phyloP scores from a whole-genome alignment of 176 grass and related monocot species.

The Typha latifolia region DNA sequence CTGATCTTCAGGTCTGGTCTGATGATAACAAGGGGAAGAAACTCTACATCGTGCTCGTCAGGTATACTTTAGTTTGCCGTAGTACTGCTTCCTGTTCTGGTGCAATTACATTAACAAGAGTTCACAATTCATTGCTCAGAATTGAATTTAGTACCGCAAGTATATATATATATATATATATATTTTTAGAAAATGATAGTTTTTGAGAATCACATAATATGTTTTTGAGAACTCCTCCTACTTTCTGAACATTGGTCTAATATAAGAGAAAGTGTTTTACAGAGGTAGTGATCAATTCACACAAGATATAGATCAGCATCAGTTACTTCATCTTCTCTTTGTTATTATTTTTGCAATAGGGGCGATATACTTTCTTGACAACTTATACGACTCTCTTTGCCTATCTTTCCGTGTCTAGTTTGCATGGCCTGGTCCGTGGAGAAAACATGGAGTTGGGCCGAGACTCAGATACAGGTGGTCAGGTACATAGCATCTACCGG shows the following conservation, averaged over 20 bases:
- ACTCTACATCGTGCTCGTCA: conserved; percentile 92
- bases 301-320: too few species aligned
- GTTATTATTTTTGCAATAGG: too few species aligned
- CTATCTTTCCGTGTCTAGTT: conserved; percentile 37
- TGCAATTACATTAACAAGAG: too few species aligned
- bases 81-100: too few species aligned
- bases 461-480: conserved; percentile 91
- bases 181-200: too few species aligned
- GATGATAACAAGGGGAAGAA: conserved; percentile 86
- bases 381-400: background rate
- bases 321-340: too few species aligned
- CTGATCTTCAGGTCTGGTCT: conserved; percentile 63
- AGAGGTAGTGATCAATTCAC: too few species aligned
- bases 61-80: conserved; percentile 14
- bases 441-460: conserved; percentile 98
- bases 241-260: background rate
- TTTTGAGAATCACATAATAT: too few species aligned
- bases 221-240: background rate
- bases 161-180: too few species aligned
- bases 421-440: conserved; percentile 84
- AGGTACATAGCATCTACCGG: conserved; percentile 35
- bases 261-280: too few species aligned
- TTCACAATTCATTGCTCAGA: too few species aligned
- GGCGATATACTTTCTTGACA: background rate
- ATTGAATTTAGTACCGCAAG: too few species aligned